Base-by-base conservation (phyloP, 192 early-diverging fungal species). In the Coemansia sp. region DNA sequence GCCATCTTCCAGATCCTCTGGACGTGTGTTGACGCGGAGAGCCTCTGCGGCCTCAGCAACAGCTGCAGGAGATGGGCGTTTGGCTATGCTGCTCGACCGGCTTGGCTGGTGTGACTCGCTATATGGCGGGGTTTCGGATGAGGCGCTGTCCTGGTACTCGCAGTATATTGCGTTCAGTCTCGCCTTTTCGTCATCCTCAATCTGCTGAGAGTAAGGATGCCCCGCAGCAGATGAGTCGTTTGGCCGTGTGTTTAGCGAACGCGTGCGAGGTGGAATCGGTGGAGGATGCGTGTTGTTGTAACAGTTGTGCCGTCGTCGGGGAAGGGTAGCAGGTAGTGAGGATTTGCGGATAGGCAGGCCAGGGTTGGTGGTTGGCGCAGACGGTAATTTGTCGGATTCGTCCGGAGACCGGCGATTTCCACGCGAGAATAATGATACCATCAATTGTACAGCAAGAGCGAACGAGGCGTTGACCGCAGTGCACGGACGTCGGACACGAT, bases 151-250 rank as follows among this genome's bases (percentile, higher is more conserved):
- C 65, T 78, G 65, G 30, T 78, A 68, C 50, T 71, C 67, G 41
- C 26, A 62, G 60, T 66, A 69, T 19, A 78, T 78, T 6, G 63
- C 58, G 22, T 56, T 66, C 16, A 73, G 65, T 18, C 67, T 62
- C 30, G 71, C 67, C 67, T 73, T 73, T 23, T 73, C 76, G n/a
- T 60, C 60, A 22, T 71, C 67, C 57, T 73, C 76, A 53, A 73
- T 64, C 76, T 78, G 76, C 49, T 65, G 48, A 54, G 49, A 22
- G 56, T 27, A 72, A 58, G 23, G 22, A 14, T 16, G 4, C 26
- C 28, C 16, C 23, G 38, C 48, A 22, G 26, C 2, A 4, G 51
- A 24, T 16, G 31, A 21, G 18, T 55, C 9, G 26, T 32, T 31
- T 24, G 51, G 44, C 28, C 53, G 67, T 18, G 49, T 47, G 18